phyloP scores from a whole-genome alignment of 352 stramenopile species.

The Globisporangium viniferum region DNA sequence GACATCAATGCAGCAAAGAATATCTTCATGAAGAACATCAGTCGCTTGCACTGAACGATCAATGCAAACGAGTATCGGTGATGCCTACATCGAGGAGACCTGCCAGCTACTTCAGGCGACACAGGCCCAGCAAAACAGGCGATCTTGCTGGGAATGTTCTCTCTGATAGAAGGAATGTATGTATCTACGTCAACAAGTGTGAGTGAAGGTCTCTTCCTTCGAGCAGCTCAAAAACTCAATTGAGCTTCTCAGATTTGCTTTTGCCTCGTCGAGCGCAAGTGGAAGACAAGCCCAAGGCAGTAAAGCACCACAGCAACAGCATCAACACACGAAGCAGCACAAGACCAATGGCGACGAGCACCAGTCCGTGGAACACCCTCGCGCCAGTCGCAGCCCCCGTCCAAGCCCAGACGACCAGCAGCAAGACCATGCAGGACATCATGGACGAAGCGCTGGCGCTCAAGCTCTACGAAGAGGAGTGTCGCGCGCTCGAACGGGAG shows the following conservation, averaged over 20 bases:
- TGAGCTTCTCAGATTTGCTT: slow-evolving; percentile 14
- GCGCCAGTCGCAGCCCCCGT: neutral
- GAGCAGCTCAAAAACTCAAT: neutral
- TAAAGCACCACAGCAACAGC: neutral
- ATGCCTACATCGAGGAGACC: too few species aligned
- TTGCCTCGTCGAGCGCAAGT: slow-evolving; percentile 3
- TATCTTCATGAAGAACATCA: too few species aligned
- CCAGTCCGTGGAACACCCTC: slow-evolving; percentile 9
- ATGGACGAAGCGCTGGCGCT: slow-evolving; percentile 70
- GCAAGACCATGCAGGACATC: slow-evolving; percentile 52
- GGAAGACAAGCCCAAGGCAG: neutral
- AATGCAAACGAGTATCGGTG: too few species aligned
- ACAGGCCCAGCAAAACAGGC: too few species aligned
- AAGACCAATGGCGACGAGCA: slow-evolving; percentile 12
- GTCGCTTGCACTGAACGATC: too few species aligned
- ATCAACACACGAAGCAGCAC: neutral
- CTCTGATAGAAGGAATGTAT: slow-evolving; percentile 3
- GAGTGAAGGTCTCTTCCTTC: slow-evolving; percentile 7
- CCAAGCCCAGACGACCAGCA: neutral
- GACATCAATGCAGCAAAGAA: too few species aligned
- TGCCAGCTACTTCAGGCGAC: too few species aligned
- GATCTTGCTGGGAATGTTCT: slow-evolving; percentile 4
- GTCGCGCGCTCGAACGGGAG: slow-evolving; percentile 32
- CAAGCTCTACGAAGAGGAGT: slow-evolving; percentile 63
- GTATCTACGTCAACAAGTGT: neutral